Evolutionary conservation across 495 filamentous ascomycete species (phyloP), one percentile per base, ranked within the genome.

Genomic region (Pyronema omphalodes): DNA sequence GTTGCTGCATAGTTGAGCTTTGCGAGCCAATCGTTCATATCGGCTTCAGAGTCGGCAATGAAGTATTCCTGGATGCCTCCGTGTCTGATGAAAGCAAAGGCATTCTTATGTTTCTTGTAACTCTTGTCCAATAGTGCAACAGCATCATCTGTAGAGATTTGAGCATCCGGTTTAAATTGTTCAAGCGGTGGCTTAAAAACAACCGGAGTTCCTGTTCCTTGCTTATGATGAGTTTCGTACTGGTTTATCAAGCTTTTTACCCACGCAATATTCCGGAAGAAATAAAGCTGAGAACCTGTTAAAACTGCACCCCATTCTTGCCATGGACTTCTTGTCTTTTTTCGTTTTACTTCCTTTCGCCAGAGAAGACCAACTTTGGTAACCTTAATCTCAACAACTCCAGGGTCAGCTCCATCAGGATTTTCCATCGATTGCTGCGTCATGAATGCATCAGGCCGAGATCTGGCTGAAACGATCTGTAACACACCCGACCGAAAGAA

Each of bases 251-350:
- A 68, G 52, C 73, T 80, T 63, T 91, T 94, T n/a, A 93, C 78
- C 91, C 91, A 96, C 9, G 74, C 71, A 15, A 85, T 79, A 62
- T 96, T 94, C 53, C 83, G 78, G 70, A 99, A 99, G 69, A 99
- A 88, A 67, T 93, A 96, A 43, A 99, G 75, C 61, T 95, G 89
- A 11, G 91, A 89, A 23, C 88, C 82, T 6, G 91, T 99, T 17
- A 99, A 74, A 44, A 99, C 78, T 35, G 88, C 89, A 45, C 91
- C 91, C 91, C 91, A 99, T 71, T 96, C 91, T 59, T 94, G 87
- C 91, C 91, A 99, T 0, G 91, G 93, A 0, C 88, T 94, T 36
- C 93, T 76, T 0, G 87, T 82, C 67, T 87, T 87, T 73, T 94
- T 95, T 69, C 85, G 94, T 67, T 93, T 95, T 9, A 77, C 70